phyloP scores from a whole-genome alignment of 2,329 filamentous ascomycete genomes.

The Helotiales sp. region DNA sequence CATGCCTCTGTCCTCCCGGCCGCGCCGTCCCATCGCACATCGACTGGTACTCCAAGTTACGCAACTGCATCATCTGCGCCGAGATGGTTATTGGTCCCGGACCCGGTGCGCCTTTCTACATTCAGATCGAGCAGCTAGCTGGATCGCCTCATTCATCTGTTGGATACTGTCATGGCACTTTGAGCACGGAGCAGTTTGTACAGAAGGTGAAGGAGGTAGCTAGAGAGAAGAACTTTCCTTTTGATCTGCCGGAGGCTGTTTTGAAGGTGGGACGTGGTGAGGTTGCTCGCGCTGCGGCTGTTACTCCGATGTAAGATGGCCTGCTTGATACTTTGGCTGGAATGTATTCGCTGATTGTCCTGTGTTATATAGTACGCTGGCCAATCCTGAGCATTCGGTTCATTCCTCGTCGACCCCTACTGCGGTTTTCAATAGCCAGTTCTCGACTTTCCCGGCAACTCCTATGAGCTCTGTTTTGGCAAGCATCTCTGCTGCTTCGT shows the following conservation, averaged over 20 bases:
- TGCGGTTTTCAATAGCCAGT: neutral
- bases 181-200: neutral
- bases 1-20: conserved; percentile 12
- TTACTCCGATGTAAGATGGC: conserved; percentile 2
- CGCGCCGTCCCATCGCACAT: conserved; percentile 1
- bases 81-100: neutral
- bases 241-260: conserved; percentile 8
- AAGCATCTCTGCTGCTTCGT: neutral
- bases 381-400: no score
- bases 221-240: conserved; percentile 3
- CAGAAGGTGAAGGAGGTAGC: neutral
- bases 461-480: neutral
- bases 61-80: conserved; percentile 3
- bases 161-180: conserved; percentile 10
- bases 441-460: neutral
- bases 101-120: neutral
- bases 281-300: neutral
- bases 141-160: neutral
- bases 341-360: no score
- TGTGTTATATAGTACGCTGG: no score
- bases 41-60: conserved; percentile 4
- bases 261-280: neutral
- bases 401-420: neutral
- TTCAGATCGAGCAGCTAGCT: conserved; percentile 3
- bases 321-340: neutral